phyloP scores from a whole-genome alignment of 306 rosid genomes.

The Begonia loranthoides region DNA sequence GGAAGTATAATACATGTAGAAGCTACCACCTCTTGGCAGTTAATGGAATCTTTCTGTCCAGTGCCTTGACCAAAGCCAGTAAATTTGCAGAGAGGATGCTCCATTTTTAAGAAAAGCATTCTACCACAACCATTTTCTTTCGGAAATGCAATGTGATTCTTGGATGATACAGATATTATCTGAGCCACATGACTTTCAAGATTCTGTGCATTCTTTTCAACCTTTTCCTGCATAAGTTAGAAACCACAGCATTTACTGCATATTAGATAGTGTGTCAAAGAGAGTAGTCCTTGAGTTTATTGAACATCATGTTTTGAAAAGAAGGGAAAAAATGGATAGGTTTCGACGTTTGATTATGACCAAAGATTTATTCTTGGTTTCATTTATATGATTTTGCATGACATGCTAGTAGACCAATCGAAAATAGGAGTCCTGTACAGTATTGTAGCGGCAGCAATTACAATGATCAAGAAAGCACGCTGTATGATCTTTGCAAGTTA shows the following conservation, averaged over 20 bases:
- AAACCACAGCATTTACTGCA: slow-evolving; percentile 5
- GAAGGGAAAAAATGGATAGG: not conserved
- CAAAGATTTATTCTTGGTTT: too few relatives aligned
- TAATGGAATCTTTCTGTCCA: slow-evolving; percentile 46
- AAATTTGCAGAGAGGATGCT: slow-evolving; percentile 44
- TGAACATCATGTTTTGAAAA: not conserved
- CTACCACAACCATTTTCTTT: slow-evolving; percentile 24
- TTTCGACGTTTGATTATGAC: not conserved
- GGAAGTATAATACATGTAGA: slow-evolving; percentile 53
- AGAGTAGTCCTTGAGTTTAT: too few relatives aligned
- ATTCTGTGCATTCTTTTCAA: slow-evolving; percentile 50
- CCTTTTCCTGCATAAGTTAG: slow-evolving; percentile 42
- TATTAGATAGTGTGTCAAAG: not conserved
- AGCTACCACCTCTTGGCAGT: slow-evolving; percentile 31
- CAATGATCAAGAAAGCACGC: not conserved
- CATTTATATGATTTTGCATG: too few relatives aligned
- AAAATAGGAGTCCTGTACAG: not conserved
- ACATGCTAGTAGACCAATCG: too few relatives aligned
- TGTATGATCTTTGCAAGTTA: not conserved
- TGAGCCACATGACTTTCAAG: slow-evolving; percentile 32
- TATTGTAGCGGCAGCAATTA: not conserved
- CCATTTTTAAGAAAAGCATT: slow-evolving; percentile 52
- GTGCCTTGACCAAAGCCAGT: slow-evolving; percentile 38
- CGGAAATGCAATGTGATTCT: slow-evolving; percentile 10
- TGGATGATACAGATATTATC: slow-evolving; percentile 25